Evolutionary conservation across 768 basidiomycete genomes (phyloP), one percentile per base, ranked within the genome.

Genomic region (Mycena filopes): DNA sequence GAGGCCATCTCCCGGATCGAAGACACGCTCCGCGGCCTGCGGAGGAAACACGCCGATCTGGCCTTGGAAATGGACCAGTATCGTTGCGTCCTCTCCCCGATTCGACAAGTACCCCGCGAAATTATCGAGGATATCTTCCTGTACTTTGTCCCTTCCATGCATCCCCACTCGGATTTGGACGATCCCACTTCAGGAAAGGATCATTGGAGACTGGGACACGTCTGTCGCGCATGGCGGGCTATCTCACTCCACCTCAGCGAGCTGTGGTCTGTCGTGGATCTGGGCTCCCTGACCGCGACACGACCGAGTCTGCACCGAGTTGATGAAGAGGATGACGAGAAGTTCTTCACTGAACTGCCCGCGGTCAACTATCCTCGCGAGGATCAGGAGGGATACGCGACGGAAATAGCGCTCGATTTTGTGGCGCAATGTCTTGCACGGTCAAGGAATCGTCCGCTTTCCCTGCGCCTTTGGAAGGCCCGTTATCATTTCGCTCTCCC

Each of bases 61-160:
- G 20, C 29, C 20, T 23, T 38, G 13, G 63, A 59, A 46, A 40
- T 65, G 18, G 9, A 20, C 6, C 31, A 29, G 10, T 48, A 47
- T 49, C 47, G 9, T 20, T 25, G 31, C 25, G 41, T 59, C 16
- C 45, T 65, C 20, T 13, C 57, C 31, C 56, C 56, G 3, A 31
- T 65, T 9, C 56, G 51, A n/a, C 45, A 4, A 16, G 15, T 59
- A 1, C 63, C 63, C 8, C n/a, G 42, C 15, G 63, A 65, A 20
- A 53, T 57, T 4, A 26, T 64, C 13, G 47, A 20, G 7, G 55
- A 64, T 10, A 53, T 64, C 25, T 64, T 64, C 20, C 63, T 64
- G 33, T 58, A 64, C 29, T 64, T 64, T 31, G 41, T 41, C 33
- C 63, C 63, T 2, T 29, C 47, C 20, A n/a, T 58, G 11, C 23